phyloP scores from a whole-genome alignment of 345 rosid species.

The Gossypium ekmanianum region DNA sequence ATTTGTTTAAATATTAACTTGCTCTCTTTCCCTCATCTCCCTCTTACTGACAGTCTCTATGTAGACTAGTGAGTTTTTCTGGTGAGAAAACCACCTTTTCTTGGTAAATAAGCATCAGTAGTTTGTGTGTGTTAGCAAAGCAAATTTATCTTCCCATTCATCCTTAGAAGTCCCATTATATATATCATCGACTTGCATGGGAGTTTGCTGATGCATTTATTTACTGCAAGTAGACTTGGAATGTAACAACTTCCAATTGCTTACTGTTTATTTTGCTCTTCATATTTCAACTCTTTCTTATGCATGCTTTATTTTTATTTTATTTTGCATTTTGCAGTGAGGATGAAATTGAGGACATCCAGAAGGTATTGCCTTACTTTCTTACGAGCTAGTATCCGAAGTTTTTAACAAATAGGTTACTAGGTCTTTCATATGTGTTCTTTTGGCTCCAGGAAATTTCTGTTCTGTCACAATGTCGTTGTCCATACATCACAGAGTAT shows the following conservation, averaged over 20 bases:
- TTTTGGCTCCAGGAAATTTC: constrained; percentile 70
- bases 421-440: constrained; percentile 25
- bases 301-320: constrained; percentile 14
- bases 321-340: constrained; percentile 52
- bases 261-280: background rate
- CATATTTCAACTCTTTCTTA: constrained; percentile 4
- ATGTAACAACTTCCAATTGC: constrained; percentile 6
- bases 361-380: constrained; percentile 60
- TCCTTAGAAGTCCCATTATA: background rate
- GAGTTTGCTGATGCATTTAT: background rate
- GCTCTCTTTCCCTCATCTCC: background rate
- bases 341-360: constrained; percentile 99
- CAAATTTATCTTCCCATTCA: constrained; percentile 1
- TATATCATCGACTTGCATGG: background rate
- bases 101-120: background rate
- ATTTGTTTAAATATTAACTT: constrained; percentile 2
- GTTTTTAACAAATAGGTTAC: constrained; percentile 8
- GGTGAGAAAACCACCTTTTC: background rate
- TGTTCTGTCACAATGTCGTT: constrained; percentile 92
- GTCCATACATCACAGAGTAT: constrained; percentile 88
- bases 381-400: constrained; percentile 9
- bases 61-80: background rate
- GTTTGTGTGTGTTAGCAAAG: background rate
- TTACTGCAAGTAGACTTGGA: background rate
- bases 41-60: background rate